These are phyloP conservation scores for Epithele typhae DNA, from an alignment of 768 basidiomycete species.

Conservation along the genomic window DNA sequence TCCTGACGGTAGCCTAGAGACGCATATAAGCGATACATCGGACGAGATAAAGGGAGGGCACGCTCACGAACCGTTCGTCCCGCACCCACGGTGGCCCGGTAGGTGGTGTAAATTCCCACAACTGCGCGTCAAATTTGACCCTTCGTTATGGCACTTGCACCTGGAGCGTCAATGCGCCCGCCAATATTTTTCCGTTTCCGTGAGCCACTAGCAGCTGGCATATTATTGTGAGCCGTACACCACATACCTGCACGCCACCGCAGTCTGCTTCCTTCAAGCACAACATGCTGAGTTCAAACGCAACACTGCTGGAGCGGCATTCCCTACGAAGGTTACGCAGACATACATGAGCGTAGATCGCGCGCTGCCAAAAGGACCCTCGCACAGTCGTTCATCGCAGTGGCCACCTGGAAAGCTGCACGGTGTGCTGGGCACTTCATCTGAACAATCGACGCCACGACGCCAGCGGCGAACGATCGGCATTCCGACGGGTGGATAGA, in stretches of 20 bases:
- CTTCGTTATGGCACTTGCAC: not conserved
- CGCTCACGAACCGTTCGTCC: constrained; percentile 10
- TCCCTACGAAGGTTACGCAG: too few relatives aligned
- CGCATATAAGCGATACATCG: too few relatives aligned
- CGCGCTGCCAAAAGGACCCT: not conserved
- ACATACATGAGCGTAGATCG: not conserved
- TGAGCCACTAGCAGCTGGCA: not conserved
- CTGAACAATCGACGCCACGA: too few relatives aligned
- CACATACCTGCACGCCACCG: not conserved
- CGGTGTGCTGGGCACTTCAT: constrained; percentile 3
- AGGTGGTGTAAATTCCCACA: not conserved
- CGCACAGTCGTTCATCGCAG: constrained; percentile 4
- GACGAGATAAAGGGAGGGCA: too few relatives aligned
- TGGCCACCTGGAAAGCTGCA: not conserved
- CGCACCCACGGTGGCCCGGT: constrained; percentile 6
- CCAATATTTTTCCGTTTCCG: not conserved
- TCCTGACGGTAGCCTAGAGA: too few relatives aligned
- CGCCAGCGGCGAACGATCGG: too few relatives aligned
- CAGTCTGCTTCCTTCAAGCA: constrained; percentile 4
- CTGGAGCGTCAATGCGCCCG: constrained; percentile 6
- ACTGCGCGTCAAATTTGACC: not conserved
- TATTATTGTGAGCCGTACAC: constrained; percentile 1
- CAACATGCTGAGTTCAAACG: constrained; percentile 11
- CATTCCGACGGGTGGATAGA: too few relatives aligned
- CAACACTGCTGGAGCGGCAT: constrained; percentile 9